Base-by-base conservation (phyloP, 805 yeast genomes). In the baker's yeast (Saccharomyces cerevisiae) region DNA sequence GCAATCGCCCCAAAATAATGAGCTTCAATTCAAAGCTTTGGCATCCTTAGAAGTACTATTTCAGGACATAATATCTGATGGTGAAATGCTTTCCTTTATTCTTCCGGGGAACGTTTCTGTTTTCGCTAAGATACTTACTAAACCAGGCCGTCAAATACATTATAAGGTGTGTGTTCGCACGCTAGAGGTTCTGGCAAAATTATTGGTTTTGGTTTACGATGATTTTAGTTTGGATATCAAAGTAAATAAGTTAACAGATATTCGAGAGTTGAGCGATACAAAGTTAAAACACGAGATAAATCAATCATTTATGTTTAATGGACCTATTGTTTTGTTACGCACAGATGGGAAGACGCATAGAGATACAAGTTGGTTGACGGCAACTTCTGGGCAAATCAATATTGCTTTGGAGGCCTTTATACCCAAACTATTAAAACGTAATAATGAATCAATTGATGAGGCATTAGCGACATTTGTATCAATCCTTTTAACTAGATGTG, bases 361-460 rank as follows among this genome's bases (percentile, higher is more conserved):
- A 61, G 75, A 79, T 4, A 70, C 70, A 6, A 59, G 76, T 14
- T 83, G 89, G 89, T 62, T 82, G n/a, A 70, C 64, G 13, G 82
- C 78, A 0, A 81, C 86, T 0, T 67, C 78, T 4, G 60, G 66
- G 17, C 87, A 84, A 60, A 70, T 82, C 2, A 70, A 71, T 49
- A 65, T 75, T 17, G 80, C 84, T 0, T 55, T 84, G 5, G 65
- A 70, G 26, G 59, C 72, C 2, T 66, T 78, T 26, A 46, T 68
- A 1, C 62, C 63, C 1, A 64, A 55, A 48, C 51, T 68, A 22
- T n/a, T 60, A 0, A 64, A 59, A 51, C 61, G 72, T 41, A 55
- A 60, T 11, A 64, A 65, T 48, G n/a, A 8, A 0, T 41, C 51
- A 11, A 62, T 68, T 4, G 57, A 59, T 14, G 46, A 41, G 1